Base-by-base conservation (phyloP, 352 stramenopile species). In the Thraustochytrium striatum region DNA sequence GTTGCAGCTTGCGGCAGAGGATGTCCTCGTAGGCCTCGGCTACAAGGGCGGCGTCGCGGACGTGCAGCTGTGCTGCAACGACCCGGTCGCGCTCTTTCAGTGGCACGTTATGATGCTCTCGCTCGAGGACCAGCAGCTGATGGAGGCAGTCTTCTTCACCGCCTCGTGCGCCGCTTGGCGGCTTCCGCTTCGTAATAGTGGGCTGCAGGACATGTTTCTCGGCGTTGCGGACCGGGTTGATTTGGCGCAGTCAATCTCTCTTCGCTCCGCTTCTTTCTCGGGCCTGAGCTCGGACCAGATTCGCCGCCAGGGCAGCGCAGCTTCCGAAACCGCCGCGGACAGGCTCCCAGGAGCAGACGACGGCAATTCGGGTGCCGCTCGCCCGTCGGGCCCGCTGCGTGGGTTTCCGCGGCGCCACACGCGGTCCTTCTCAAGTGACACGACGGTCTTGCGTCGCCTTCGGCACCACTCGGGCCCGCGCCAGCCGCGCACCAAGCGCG, bases 41-140 rank as follows among this genome's bases (percentile, higher is more conserved):
- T 75, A 61, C 39, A 30, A 61, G 25, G 65, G 68, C 25, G 65
- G 65, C 39, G 44, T 58, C 39, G 52, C 58, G 11, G 65, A 75
- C 65, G 52, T 75, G 13, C 39, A 36, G 11, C 44, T 21, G 1
- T 9, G 30, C 11, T 21, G 16, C 5, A 25, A 28, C 35, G 50
- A 32, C 52, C 25, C 65, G 0, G 52, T 43, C 19, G 5, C 44
- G 61, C 47, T 75, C 5, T 38, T 30, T 9, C 38, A 21, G n/a
- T 75, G 65, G 65, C 32, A 25, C 52, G 30, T 30, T 43, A 75
- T 75, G 11, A 39, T 55, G 50, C 32, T 32, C 9, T 75, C 65
- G 0, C 65, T 75, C 25, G 65, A 75, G 30, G 41, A 55, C 25
- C 65, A 75, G 39, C 25, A 2, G 11, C 44, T 61, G 16, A 41